Evolutionary conservation across 129 eudicot genomes (phyloP), one percentile per base, ranked within the genome.

Genomic region (Erigeron canadensis): DNA sequence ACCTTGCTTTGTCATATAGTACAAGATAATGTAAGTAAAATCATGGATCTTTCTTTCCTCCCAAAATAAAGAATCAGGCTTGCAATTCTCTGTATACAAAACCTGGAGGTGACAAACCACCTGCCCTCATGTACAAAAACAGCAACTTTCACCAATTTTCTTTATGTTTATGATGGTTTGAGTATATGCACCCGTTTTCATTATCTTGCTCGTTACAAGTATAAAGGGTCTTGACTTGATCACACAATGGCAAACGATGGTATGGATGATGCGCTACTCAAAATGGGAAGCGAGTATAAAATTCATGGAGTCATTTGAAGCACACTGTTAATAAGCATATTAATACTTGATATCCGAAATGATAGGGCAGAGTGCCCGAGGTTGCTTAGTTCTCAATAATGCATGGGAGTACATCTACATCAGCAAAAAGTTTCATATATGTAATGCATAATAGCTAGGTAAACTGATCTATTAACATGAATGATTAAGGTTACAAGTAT

Each of bases 241-340:
- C 15, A n/a, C 72, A 16, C 42, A 9, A 85, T 88, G 95, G 88
- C 78, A 34, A 75, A 75, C 56, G 50, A 60, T 65, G 74, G 38
- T 18, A 78, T 50, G 10, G 74, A 76, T 48, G 81, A 86, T 18
- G 74, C 85, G 51, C 70, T 89, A 68, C 96, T 81, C 8, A 79
- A 72, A 65, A 70, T 76, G 69, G 73, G 74, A 64, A 71, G 74
- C 56, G 43, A 51, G 51, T 15, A 68, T 50, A 39, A 78, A 76
- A 18, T 11, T 8, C 66, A 71, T n/a, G n/a, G n/a, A n/a, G n/a
- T n/a, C n/a, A n/a, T n/a, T n/a, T n/a, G n/a, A n/a, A n/a, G n/a
- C n/a, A n/a, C n/a, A n/a, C n/a, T n/a, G n/a, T n/a, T n/a, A n/a
- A n/a, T 8, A 50, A n/a, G 16, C 16, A 50, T 50, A 18, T 50